Evolutionary conservation across 768 basidiomycete genomes (phyloP), one percentile per base, ranked within the genome.

Genomic region (Agaricus subrufescens): DNA sequence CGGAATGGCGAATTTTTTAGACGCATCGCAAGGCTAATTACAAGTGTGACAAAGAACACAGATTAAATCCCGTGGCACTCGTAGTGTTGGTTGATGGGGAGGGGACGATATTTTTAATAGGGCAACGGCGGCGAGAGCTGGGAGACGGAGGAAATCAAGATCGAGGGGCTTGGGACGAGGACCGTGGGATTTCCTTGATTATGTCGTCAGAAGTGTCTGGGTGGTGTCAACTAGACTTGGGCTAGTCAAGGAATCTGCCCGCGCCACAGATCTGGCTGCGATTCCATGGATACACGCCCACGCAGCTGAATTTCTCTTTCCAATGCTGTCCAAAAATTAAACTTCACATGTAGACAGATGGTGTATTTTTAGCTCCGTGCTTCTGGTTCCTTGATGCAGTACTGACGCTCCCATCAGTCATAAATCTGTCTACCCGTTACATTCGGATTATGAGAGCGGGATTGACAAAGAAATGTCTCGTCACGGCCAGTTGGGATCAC

Each of bases 341-440:
- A 38, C 42, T 30, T 25, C 50, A 30, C n/a, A 26, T 25, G 19
- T 42, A 42, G 46, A 39, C 15, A 37, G 45, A 54, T 12, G 46
- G 27, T 19, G 54, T 56, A 56, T 56, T 56, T 56, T 42, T 56
- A 48, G 47, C 47, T 56, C 54, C 40, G 43, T 49, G 30, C 30
- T 47, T n/a, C 40, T 46, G 54, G 47, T 56, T 49, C 54, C 54
- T 56, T 56, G 54, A 56, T 56, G 53, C 29, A 31, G 14, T n/a
- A 37, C 31, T 19, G 23, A 38, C 14, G 27, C 37, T 56, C 27
- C 40, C 54, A 56, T 56, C 54, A 56, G 12, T 56, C 40, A 45
- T 42, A 43, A 54, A 47, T 29, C 40, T 49, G 42, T 56, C 45
- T 14, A 4, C 42, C 55, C 55, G 55, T 31, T 50, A 42, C 48